Evolutionary conservation across 2,329 filamentous ascomycete genomes (phyloP).

Genomic region (Onygena corvina): DNA sequence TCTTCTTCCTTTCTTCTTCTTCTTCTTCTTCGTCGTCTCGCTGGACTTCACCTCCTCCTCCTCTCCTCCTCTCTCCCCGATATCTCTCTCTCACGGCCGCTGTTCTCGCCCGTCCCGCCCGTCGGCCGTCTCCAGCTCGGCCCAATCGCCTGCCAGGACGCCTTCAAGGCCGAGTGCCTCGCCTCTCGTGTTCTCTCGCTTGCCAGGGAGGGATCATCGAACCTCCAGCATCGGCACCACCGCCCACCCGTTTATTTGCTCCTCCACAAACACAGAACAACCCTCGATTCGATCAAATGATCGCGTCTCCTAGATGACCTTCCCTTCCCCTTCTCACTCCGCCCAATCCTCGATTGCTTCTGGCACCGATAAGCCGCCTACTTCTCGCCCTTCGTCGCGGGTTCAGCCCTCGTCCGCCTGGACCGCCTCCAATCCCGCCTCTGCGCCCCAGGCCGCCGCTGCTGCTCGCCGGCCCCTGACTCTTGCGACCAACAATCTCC

Average conservation of each 20-base stretch:
- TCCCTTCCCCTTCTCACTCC: constrained; percentile 42
- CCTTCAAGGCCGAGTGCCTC: background rate
- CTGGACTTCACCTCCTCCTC: background rate
- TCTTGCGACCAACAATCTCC: constrained; percentile 43
- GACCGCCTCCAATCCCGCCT: constrained; percentile 44
- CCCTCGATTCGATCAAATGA: constrained; percentile 37
- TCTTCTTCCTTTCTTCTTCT: background rate
- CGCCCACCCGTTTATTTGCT: background rate
- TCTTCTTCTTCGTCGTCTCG: background rate
- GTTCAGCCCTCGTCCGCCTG: constrained; percentile 47
- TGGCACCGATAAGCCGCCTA: constrained; percentile 38
- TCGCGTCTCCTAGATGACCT: constrained; percentile 46
- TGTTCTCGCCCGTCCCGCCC: background rate
- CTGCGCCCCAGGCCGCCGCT: constrained; percentile 42
- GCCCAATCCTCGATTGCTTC: constrained; percentile 42
- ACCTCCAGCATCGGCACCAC: too few relatives aligned
- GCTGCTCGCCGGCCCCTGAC: constrained; percentile 46
- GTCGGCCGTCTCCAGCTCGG: too few relatives aligned
- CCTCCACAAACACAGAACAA: constrained; percentile 10
- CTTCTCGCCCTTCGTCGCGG: constrained; percentile 32
- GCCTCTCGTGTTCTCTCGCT: background rate
- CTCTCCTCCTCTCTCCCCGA: background rate
- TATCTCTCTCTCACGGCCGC: background rate
- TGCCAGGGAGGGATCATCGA: too few relatives aligned
- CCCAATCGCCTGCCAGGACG: background rate